Base-by-base conservation (phyloP, 495 filamentous ascomycete genomes). In the Aspergillus mulundensis region DNA sequence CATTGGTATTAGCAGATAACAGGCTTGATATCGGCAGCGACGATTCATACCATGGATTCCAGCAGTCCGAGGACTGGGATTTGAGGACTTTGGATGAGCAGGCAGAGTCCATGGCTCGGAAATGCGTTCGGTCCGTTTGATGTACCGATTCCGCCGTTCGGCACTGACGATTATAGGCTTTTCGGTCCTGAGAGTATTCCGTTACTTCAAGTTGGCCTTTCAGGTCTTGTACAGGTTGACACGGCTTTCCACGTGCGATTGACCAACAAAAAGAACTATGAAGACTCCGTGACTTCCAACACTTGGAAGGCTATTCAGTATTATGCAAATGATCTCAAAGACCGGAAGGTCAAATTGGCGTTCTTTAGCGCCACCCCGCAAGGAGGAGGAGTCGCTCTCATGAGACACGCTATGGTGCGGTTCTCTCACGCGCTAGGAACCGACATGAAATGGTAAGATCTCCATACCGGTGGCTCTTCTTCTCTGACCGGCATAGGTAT, bases 331-430 rank as follows among this genome's bases (percentile, higher is more conserved):
- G 78, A 85, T 42, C 71, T 95, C n/a, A 88, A 84, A 62, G 63
- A 78, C 49, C 74, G 81, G 39, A 84, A 87, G 32, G 76, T 84
- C 46, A 88, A 85, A 61, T 80, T 94, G 62, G 90, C 90, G 0
- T 94, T 91, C 74, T 95, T 95, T 77, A 90, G 85, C 61, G 82
- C 84, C 39, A 94, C 91, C 1, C 90, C 91, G 1, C 89, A 95
- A 64, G 90, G 91, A 20, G 91, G 91, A 53, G 91, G 90, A 21
- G 90, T 96, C 19, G 88, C 89, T 7, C 75, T 95, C 34, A 96
- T 96, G 91, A 79, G 90, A 42, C 91, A 95, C 71, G 88, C 91
- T 15, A 76, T 94, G 20, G 78, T 91, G 25, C 78, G 91, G 42
- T 89, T 92, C 54, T 80, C 85, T n/a, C 75, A 81, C 59, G 67